phyloP scores from a whole-genome alignment of 176 grass and related monocot species.

The Lolium multiflorum region DNA sequence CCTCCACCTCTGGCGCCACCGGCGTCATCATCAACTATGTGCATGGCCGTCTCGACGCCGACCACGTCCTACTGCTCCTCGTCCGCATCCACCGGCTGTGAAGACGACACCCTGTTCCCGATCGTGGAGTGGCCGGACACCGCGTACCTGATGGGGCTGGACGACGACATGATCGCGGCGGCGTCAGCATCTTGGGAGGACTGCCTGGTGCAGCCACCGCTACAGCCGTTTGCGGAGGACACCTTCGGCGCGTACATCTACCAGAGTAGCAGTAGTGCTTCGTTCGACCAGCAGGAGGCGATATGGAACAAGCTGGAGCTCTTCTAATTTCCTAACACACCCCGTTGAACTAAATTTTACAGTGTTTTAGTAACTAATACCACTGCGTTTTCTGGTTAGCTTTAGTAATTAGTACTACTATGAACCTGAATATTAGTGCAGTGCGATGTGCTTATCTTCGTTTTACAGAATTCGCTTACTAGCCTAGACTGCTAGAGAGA shows the following conservation, averaged over 20 bases:
- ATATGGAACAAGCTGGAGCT: slow-evolving; percentile 67
- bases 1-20: background rate
- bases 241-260: slow-evolving; percentile 39
- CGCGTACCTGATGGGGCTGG: slow-evolving; percentile 50
- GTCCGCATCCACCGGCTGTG: slow-evolving; percentile 45
- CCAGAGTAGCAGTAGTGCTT: slow-evolving; percentile 23
- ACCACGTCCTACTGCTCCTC: slow-evolving; percentile 50
- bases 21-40: background rate
- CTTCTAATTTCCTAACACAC: slow-evolving; percentile 48
- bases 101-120: slow-evolving; percentile 46
- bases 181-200: slow-evolving; percentile 25
- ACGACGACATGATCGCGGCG: slow-evolving; percentile 51
- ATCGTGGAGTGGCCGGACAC: slow-evolving; percentile 55
- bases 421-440: background rate
- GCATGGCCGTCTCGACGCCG: slow-evolving; percentile 17
- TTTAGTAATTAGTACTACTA: background rate
- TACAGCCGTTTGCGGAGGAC: slow-evolving; percentile 46
- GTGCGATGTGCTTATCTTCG: background rate
- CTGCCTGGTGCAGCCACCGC: background rate
- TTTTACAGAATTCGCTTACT: background rate
- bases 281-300: slow-evolving; percentile 57
- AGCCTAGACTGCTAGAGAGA: background rate
- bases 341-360: slow-evolving; percentile 5
- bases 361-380: background rate
- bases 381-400: background rate